These are phyloP conservation scores for Protea cynaroides DNA, from an alignment of 164 flowering plant species.

Conservation along the genomic window DNA sequence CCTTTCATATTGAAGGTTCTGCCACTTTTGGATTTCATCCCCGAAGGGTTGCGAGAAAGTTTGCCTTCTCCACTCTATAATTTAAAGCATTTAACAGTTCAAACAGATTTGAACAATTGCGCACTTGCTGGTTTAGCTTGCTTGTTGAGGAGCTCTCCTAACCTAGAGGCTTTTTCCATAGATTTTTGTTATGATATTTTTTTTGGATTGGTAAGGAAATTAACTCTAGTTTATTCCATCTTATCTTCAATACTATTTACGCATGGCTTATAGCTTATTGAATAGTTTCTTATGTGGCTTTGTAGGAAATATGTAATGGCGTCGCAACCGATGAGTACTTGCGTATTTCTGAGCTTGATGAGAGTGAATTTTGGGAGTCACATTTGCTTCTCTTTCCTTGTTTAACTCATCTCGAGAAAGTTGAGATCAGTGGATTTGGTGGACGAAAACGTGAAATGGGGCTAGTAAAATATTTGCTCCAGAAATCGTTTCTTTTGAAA, in stretches of 20 bases:
- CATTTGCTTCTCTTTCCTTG: no score
- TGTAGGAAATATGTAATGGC: no score
- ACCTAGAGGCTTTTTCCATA: background rate
- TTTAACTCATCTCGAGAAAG: background rate
- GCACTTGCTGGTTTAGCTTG: background rate
- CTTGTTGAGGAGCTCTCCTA: slow-evolving; percentile 3
- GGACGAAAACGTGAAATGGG: background rate
- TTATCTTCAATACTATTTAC: no score
- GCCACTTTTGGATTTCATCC: background rate
- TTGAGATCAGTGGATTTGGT: background rate
- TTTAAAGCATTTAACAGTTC: background rate
- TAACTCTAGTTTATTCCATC: no score
- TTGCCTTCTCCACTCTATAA: background rate
- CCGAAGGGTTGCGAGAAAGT: slow-evolving; percentile 3
- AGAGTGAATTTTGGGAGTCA: no score
- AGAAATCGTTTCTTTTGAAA: background rate
- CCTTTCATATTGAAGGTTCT: no score
- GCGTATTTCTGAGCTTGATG: no score
- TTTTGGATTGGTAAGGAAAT: no score
- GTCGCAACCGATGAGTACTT: no score
- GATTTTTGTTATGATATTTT: background rate
- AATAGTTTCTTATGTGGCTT: no score
- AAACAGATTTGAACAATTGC: no score
- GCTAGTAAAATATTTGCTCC: background rate
- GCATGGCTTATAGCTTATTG: no score